These are phyloP conservation scores for Mariannaea elegans DNA, from an alignment of 2,329 filamentous ascomycete genomes.

Conservation along the genomic window DNA sequence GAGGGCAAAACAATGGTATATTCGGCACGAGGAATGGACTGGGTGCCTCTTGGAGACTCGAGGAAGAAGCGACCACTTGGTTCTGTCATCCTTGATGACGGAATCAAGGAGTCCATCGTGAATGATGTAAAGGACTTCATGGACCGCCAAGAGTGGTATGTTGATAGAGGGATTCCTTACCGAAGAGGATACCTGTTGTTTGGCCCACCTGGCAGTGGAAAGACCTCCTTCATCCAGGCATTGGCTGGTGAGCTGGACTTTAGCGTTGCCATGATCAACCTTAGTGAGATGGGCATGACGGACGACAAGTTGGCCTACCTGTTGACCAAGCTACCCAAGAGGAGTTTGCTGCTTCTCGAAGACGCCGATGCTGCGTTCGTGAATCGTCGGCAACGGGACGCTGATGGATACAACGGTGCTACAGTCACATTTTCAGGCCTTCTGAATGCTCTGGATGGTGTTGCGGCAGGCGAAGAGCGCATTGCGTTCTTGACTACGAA, in stretches of 20 bases:
- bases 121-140: slow-evolving; percentile 86
- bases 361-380: slow-evolving; percentile 92
- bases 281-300: slow-evolving; percentile 88
- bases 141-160: slow-evolving; percentile 83
- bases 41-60: slow-evolving; percentile 84
- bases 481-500: slow-evolving; percentile 96
- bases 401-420: slow-evolving; percentile 85
- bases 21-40: slow-evolving; percentile 83
- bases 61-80: slow-evolving; percentile 86
- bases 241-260: slow-evolving; percentile 93
- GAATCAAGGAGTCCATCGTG: slow-evolving; percentile 83
- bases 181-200: slow-evolving; percentile 88
- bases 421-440: slow-evolving; percentile 95
- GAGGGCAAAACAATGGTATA: slow-evolving; percentile 96
- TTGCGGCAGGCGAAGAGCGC: slow-evolving; percentile 94
- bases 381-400: slow-evolving; percentile 78
- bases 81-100: slow-evolving; percentile 86
- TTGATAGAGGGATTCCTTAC: slow-evolving; percentile 94
- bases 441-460: slow-evolving; percentile 85
- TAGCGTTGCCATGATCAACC: slow-evolving; percentile 90
- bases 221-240: slow-evolving; percentile 96
- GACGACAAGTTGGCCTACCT: slow-evolving; percentile 89
- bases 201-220: slow-evolving; percentile 89
- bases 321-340: slow-evolving; percentile 82
- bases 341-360: slow-evolving; percentile 85